phyloP scores from a whole-genome alignment of 108 stramenopile species.

The Poteriospumella lacustris region DNA sequence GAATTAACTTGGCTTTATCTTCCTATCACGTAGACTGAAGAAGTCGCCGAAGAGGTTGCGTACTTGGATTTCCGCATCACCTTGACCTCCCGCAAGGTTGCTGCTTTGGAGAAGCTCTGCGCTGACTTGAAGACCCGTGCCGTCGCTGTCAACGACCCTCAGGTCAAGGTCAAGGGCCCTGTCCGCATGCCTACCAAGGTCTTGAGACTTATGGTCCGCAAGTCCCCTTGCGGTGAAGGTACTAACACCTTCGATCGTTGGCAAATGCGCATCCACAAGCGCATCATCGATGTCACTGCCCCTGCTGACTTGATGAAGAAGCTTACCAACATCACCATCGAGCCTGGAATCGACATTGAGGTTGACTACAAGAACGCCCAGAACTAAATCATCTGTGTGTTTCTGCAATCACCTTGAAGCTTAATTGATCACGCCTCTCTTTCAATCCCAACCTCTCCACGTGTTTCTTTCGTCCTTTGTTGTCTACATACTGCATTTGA shows the following conservation, averaged over 20 bases:
- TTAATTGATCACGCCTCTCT: too few species aligned
- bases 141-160: constrained; percentile 82
- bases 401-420: too few species aligned
- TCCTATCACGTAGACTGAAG: neutral
- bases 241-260: constrained; percentile 98
- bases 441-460: too few species aligned
- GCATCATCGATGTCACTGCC: constrained; percentile 93
- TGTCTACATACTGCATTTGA: too few species aligned
- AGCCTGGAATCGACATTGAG: constrained; percentile 97
- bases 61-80: constrained; percentile 93
- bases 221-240: constrained; percentile 98
- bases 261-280: constrained; percentile 98
- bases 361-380: constrained; percentile 76
- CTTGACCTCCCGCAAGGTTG: constrained; percentile 92
- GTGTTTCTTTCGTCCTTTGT: too few species aligned
- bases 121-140: constrained; percentile 90
- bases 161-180: constrained; percentile 88
- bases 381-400: too few species aligned
- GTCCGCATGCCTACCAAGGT: constrained; percentile 98
- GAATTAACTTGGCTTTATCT: neutral
- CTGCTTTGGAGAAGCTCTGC: constrained; percentile 96
- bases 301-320: constrained; percentile 95
- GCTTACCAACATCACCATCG: constrained; percentile 95
- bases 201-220: constrained; percentile 92
- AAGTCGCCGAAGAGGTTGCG: neutral